Evolutionary conservation across 257 asterid species (phyloP).

Genomic region (Henckelia pumila): DNA sequence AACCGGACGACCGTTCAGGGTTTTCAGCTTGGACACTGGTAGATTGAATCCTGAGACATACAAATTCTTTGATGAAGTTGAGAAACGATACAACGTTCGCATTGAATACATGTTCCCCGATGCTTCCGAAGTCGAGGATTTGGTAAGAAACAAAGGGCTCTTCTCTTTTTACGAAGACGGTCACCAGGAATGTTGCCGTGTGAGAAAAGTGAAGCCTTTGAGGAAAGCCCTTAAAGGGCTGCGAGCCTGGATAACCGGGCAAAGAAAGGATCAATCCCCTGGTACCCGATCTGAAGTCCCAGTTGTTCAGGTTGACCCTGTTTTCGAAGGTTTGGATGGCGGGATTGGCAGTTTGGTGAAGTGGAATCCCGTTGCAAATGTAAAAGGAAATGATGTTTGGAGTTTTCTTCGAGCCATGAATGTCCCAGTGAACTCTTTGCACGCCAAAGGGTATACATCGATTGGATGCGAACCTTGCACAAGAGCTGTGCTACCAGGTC

Average conservation of each 20-base stretch:
- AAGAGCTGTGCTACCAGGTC: conserved; percentile 51
- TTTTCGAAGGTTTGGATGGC: conserved; percentile 50
- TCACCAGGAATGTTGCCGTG: conserved; percentile 57
- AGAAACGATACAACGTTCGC: conserved; percentile 38
- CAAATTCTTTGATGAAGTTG: conserved; percentile 43
- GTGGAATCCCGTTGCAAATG: conserved; percentile 53
- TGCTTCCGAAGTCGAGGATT: conserved; percentile 41
- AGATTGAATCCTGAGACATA: conserved; percentile 51
- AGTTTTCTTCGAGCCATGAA: conserved; percentile 47
- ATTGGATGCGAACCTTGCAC: conserved; percentile 61
- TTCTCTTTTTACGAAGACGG: conserved; percentile 57
- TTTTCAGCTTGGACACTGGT: conserved; percentile 57
- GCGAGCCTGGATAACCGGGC: conserved; percentile 57
- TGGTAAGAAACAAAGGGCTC: conserved; percentile 48
- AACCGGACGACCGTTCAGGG: conserved; percentile 53
- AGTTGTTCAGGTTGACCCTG: conserved; percentile 50
- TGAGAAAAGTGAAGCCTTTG: conserved; percentile 47
- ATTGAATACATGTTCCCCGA: conserved; percentile 57
- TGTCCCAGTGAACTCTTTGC: conserved; percentile 49
- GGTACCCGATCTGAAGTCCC: conserved; percentile 56
- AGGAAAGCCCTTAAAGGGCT: conserved; percentile 44
- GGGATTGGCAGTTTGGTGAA: conserved; percentile 55
- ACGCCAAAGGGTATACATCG: conserved; percentile 42
- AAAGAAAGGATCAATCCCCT: conserved; percentile 56
- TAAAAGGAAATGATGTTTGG: conserved; percentile 46